phyloP scores from a whole-genome alignment of 306 rosid species.

The Fagus sylvatica region DNA sequence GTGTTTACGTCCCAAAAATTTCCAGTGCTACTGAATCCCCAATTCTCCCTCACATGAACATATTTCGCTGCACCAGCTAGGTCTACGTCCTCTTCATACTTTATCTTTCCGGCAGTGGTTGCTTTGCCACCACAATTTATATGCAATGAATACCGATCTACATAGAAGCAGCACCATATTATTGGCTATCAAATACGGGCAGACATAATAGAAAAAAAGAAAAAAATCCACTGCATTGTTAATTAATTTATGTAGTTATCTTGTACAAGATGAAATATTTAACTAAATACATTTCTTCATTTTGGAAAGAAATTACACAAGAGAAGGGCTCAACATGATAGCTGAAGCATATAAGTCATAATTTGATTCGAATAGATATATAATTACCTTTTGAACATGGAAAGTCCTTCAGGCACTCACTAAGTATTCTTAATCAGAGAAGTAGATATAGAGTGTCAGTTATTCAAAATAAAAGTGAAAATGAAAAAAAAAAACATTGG shows the following conservation, averaged over 20 bases:
- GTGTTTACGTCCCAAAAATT: conserved; percentile 25
- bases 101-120: conserved; percentile 37
- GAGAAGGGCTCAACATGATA: neutral
- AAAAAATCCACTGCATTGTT: too few relatives aligned
- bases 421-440: neutral
- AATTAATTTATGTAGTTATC: neutral
- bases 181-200: neutral
- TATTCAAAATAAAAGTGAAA: neutral
- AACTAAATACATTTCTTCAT: too few relatives aligned
- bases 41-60: too few relatives aligned
- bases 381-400: conserved; percentile 24
- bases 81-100: conserved; percentile 47
- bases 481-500: neutral
- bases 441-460: neutral
- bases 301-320: too few relatives aligned
- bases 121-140: conserved; percentile 62
- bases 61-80: neutral
- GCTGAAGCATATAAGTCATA: neutral
- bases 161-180: neutral
- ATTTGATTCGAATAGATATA: neutral
- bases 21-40: too few relatives aligned
- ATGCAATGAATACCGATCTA: conserved; percentile 37
- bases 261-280: too few relatives aligned
- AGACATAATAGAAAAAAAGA: too few relatives aligned
- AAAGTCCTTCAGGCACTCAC: neutral